Evolutionary conservation across 768 basidiomycete genomes (phyloP), one percentile per base, ranked within the genome.

Genomic region (Leccinum subtestaceum): DNA sequence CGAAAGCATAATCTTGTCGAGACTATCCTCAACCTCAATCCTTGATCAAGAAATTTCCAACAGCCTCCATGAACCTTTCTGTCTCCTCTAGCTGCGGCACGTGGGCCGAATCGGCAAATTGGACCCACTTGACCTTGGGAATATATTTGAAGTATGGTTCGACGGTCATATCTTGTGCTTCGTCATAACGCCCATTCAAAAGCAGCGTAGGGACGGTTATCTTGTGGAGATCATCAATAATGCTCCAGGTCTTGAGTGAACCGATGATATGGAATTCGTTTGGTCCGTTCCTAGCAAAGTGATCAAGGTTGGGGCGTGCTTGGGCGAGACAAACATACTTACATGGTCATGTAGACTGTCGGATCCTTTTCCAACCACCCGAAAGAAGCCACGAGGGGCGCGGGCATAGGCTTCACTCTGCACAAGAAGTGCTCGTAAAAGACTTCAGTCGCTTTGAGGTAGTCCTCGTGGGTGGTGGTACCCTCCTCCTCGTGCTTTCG

Each of bases 291-390:
- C 77, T 80, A 53, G 7, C 13, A 45, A 38, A 51, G 21, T 6
- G 34, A 43, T 8, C 52, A 55, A 52, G 56, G 52, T 58, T 46
- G 60, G 27, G 32, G 23, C 34, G 47, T 15, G 4, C 11, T 52
- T 34, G n/a, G 59, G 34, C 8, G 3, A 52, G 21, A 38, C 3
- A 34, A 13, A 11, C 31, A 52, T 29, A 65, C 77, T 46, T 48
- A 81, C 83, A 84, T 81, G 2, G 78, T 78, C 40, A 65, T 57
- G 53, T 78, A 78, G 5, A 83, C 81, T 0, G 82, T 84, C 4
- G 78, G 72, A 55, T 84, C 82, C 43, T 76, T 71, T 6, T 74
- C 76, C 6, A 77, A 49, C 60, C 64, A 68, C 19, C 58, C 70
- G 50, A 82, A 70, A 27, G 74, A 58, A 36, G 61, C 58, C 5